A percentile compares a stretch with the other conserved stretches of the same genome.
Evolutionary conservation across 805 yeast genomes (phyloP).

Genomic region (Teunomyces funiuensis): DNA sequence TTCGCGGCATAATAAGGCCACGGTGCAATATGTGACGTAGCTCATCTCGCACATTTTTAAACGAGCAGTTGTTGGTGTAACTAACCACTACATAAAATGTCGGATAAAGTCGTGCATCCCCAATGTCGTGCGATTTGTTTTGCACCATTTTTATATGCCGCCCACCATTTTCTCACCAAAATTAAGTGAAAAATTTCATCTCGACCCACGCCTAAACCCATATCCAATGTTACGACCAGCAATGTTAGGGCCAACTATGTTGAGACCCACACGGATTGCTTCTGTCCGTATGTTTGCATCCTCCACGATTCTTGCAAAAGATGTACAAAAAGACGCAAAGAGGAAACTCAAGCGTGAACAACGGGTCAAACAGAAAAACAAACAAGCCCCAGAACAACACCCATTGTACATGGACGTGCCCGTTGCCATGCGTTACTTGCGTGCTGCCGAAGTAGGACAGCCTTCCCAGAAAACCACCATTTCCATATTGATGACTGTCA

Average conservation of each 20-base stretch:
- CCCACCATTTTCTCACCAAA: too few species aligned
- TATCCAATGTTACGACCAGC: not conserved
- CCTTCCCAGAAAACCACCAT: slow-evolving; percentile 70
- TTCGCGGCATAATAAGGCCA: too few species aligned
- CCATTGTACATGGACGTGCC: slow-evolving; percentile 74
- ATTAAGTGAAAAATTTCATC: slow-evolving; percentile 3
- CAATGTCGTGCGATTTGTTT: too few species aligned
- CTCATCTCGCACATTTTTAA: too few species aligned
- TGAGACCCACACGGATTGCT: not conserved
- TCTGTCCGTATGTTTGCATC: not conserved
- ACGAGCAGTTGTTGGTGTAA: too few species aligned
- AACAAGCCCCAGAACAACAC: slow-evolving; percentile 34
- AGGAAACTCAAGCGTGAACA: slow-evolving; percentile 24
- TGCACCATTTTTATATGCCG: too few species aligned
- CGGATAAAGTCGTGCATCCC: too few species aligned
- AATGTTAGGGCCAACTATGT: not conserved
- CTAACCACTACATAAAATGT: too few species aligned
- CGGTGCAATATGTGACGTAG: too few species aligned
- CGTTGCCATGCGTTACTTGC: slow-evolving; percentile 69
- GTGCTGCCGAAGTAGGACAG: slow-evolving; percentile 91
- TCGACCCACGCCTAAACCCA: not conserved
- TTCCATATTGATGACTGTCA: slow-evolving; percentile 54
- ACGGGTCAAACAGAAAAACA: slow-evolving; percentile 23
- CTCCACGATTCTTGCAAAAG: slow-evolving; percentile 3
- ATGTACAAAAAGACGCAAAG: slow-evolving; percentile 19